Evolutionary conservation across 2,329 filamentous ascomycete species (phyloP).

Genomic region (Dactylellina drechsleri): DNA sequence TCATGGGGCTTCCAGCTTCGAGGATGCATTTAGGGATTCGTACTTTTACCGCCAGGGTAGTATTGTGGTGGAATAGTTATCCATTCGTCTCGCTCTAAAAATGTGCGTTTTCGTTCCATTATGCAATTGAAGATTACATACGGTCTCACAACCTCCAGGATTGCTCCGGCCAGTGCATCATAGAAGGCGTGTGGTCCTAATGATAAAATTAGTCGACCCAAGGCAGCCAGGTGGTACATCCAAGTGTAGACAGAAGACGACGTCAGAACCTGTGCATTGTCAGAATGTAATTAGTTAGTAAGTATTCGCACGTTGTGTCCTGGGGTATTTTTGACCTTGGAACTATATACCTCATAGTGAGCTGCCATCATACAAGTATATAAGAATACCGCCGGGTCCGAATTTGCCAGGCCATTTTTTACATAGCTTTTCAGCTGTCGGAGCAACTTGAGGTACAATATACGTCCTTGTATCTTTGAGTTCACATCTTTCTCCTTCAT

Average conservation of each 20-base stretch:
- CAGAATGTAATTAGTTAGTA: background rate
- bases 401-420: conserved; percentile 49
- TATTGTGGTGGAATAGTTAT: conserved; percentile 43
- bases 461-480: conserved; percentile 50
- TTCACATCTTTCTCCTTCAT: conserved; percentile 43
- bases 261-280: conserved; percentile 20
- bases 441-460: conserved; percentile 45
- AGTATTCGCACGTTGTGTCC: background rate
- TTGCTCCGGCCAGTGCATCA: conserved; percentile 48
- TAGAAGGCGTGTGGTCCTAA: conserved; percentile 45
- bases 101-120: conserved; percentile 38
- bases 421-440: conserved; percentile 47
- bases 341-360: conserved; percentile 41
- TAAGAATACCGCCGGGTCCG: conserved; percentile 49
- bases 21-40: background rate
- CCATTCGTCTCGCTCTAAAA: conserved; percentile 44
- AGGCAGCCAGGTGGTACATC: conserved; percentile 46
- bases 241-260: conserved; percentile 44
- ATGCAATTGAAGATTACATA: conserved; percentile 49
- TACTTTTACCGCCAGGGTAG: conserved; percentile 51
- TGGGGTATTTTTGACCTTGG: background rate
- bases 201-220: conserved; percentile 38
- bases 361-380: conserved; percentile 54
- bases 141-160: conserved; percentile 46
- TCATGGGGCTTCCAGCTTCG: background rate